Evolutionary conservation across 805 yeast species (phyloP), one percentile per base, ranked within the genome.

Genomic region (Teunomyces lycoperdinae): DNA sequence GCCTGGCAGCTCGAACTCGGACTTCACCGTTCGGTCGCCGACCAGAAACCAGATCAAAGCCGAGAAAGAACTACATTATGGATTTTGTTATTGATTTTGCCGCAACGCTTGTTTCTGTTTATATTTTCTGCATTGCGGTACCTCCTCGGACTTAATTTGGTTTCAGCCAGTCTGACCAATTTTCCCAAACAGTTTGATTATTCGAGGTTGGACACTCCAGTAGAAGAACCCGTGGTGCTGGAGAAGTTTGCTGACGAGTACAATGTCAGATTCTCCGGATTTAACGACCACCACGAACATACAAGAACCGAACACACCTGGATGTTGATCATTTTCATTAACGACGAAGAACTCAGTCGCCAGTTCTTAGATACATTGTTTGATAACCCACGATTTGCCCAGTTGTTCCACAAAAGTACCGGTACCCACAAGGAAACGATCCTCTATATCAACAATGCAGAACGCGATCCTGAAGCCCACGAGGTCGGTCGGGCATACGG

Each of bases 41-140:
- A 62, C 3, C 32, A 40, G 14, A 28, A 13, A 24, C 26, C 43
- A 3, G 24, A 20, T 9, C 27, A 9, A 9, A 24, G 10, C 14
- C 27, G 29, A 5, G 43, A 40, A 9, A 32, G 34, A 2, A 42
- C 32, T 10, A 42, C 45, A n/a, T 46, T 82, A 5, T 58, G 84
- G 55, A 68, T 83, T 44, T 58, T 84, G 1, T 54, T 85, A 2
- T 62, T 84, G 60, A 51, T 84, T 5, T 62, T 85, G 9, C 91
- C 90, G 9, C 76, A 71, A 47, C 54, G 81, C 1, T 42, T 80
- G 7, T 66, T 79, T 42, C 66, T 70, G 8, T 45, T 79, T 7
- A 56, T 79, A 1, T 58, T 71, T 9, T 72, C 80, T 1, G 55
- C 66, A 3, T 50, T 66, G 40, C 58, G 56, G 38, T 59, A 54